Conservation (phyloP, 2,329 filamentous ascomycete species). For the Cladosporium sp. region DNA sequence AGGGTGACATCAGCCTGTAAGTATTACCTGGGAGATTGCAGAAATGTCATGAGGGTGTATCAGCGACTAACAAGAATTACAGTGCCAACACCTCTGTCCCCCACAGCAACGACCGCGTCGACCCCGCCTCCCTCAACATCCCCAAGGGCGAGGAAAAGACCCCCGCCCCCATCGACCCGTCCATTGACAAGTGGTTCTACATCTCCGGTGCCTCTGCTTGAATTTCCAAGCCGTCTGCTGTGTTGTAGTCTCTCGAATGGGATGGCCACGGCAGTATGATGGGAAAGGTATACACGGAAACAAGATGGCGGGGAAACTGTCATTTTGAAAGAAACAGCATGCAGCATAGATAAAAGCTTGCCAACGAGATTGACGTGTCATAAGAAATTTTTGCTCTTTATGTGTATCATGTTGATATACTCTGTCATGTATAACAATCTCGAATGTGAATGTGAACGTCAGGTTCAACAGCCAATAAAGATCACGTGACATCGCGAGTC, state of each 20-base stretch:
- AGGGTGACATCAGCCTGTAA: slow-evolving; percentile 77
- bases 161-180: slow-evolving; percentile 86
- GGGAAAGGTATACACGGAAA: slow-evolving; percentile 1
- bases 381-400: too few relatives aligned
- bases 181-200: slow-evolving; percentile 99
- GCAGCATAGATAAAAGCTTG: slow-evolving; percentile 10
- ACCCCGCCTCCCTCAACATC: slow-evolving; percentile 68
- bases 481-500: too few relatives aligned
- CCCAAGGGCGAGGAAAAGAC: slow-evolving; percentile 74
- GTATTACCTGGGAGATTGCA: slow-evolving; percentile 35
- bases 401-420: too few relatives aligned
- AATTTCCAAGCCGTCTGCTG: slow-evolving; percentile 14
- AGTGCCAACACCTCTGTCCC: slow-evolving; percentile 77
- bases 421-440: too few relatives aligned
- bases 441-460: too few relatives aligned
- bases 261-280: not conserved
- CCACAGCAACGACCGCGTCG: slow-evolving; percentile 69
- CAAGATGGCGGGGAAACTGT: not conserved
- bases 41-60: not conserved
- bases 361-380: not conserved
- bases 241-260: not conserved
- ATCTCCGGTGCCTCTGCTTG: slow-evolving; percentile 78
- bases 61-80: slow-evolving; percentile 18
- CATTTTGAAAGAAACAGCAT: slow-evolving; percentile 1
- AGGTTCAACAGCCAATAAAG: too few relatives aligned